phyloP scores from a whole-genome alignment of 176 grass and related monocot genomes.

The Phoenix roebelenii region DNA sequence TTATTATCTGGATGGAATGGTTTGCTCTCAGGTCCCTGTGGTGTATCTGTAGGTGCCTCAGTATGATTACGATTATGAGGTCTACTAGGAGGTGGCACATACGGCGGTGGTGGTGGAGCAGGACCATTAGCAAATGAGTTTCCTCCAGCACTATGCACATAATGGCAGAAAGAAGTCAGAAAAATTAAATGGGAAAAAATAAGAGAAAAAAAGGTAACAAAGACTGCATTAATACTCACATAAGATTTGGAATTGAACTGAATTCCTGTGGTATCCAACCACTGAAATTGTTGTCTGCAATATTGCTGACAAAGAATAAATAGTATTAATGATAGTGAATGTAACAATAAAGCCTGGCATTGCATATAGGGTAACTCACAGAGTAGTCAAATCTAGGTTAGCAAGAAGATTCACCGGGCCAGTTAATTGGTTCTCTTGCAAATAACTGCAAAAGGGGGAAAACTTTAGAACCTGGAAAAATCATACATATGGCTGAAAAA shows the following conservation, averaged over 20 bases:
- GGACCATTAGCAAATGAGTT: conserved; percentile 75
- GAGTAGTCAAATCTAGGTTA: conserved; percentile 56
- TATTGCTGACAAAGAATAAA: conserved; percentile 53
- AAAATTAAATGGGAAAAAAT: conserved; percentile 12
- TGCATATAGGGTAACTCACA: conserved; percentile 46
- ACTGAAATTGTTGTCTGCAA: conserved; percentile 89
- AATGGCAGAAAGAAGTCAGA: conserved; percentile 30
- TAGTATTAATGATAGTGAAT: conserved; percentile 6
- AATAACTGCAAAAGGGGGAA: conserved; percentile 52
- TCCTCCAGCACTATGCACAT: conserved; percentile 50
- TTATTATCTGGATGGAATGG: conserved; percentile 14
- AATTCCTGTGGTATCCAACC: conserved; percentile 94
- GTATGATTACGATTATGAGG: conserved; percentile 27
- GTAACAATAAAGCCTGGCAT: conserved; percentile 4
- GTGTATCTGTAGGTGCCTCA: conserved; percentile 30
- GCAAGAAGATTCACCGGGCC: conserved; percentile 76
- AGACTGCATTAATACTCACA: conserved; percentile 31
- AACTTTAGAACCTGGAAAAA: conserved; percentile 17
- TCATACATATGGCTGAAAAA: background rate
- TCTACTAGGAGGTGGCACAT: conserved; percentile 48
- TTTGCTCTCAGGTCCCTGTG: conserved; percentile 26
- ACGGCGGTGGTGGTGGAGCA: conserved; percentile 81
- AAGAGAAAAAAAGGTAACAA: background rate
- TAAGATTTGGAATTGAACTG: conserved; percentile 74
- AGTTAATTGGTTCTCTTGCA: conserved; percentile 81